Percentiles rank a stretch among this genome's conserved stretches.
These are phyloP conservation scores for Penicillium bovifimosum DNA, from an alignment of 495 filamentous ascomycete genomes.

Conservation along the genomic window DNA sequence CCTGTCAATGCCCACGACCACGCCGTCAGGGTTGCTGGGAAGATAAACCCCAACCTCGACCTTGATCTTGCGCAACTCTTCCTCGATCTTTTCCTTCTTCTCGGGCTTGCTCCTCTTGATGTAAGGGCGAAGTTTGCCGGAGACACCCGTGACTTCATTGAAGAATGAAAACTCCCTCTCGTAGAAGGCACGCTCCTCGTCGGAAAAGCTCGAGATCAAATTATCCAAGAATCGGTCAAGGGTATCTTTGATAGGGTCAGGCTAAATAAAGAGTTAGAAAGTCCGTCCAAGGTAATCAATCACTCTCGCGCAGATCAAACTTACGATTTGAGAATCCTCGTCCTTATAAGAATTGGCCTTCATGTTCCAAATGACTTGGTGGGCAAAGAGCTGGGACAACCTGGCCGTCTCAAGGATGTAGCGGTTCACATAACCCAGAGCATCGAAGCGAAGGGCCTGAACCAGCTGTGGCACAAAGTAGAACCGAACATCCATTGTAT, in stretches of 20 bases:
- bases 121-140: slow-evolving; percentile 88
- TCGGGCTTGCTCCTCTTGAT: slow-evolving; percentile 91
- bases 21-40: slow-evolving; percentile 92
- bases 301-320: slow-evolving; percentile 21
- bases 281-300: slow-evolving; percentile 28
- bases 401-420: slow-evolving; percentile 96
- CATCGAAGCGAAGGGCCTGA: slow-evolving; percentile 92
- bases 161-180: slow-evolving; percentile 97
- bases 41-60: slow-evolving; percentile 96
- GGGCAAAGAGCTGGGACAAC: slow-evolving; percentile 92
- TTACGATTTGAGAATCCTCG: slow-evolving; percentile 82
- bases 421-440: slow-evolving; percentile 87
- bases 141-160: slow-evolving; percentile 91
- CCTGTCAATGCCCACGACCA: slow-evolving; percentile 94
- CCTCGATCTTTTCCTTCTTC: slow-evolving; percentile 99
- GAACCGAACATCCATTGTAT: slow-evolving; percentile 93
- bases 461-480: slow-evolving; percentile 99
- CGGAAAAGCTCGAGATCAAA: slow-evolving; percentile 76
- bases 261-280: slow-evolving; percentile 45
- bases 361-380: slow-evolving; percentile 99
- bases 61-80: slow-evolving; percentile 88
- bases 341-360: slow-evolving; percentile 98
- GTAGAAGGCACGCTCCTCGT: slow-evolving; percentile 76
- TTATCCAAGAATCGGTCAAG: slow-evolving; percentile 84
- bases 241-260: slow-evolving; percentile 87